Percentiles rank a stretch among this genome's conserved stretches.
Evolutionary conservation across 2,329 filamentous ascomycete species (phyloP).

Genomic region (Fusarium sp.): DNA sequence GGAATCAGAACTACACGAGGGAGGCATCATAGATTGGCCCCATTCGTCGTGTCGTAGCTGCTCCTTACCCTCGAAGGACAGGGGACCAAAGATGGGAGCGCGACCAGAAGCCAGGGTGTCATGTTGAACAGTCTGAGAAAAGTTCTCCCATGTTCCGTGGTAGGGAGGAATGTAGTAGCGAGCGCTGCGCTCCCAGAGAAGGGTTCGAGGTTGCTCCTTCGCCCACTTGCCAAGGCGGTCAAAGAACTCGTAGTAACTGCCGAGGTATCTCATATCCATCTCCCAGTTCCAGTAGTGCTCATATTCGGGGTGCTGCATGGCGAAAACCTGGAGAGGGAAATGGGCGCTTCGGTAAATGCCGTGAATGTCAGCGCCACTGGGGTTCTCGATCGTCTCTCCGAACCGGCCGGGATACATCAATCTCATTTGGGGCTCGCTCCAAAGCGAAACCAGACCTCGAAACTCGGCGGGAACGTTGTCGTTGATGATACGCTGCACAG

Average conservation of each 20-base stretch:
- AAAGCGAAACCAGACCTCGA: constrained; percentile 81
- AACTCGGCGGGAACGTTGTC: constrained; percentile 77
- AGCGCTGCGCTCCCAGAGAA: constrained; percentile 81
- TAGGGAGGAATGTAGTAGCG: constrained; percentile 80
- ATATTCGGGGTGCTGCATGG: constrained; percentile 71
- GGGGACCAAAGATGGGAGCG: constrained; percentile 76
- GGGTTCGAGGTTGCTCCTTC: constrained; percentile 72
- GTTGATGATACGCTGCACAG: constrained; percentile 77
- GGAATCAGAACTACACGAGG: constrained; percentile 64
- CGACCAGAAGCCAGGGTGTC: constrained; percentile 65
- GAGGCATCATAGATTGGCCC: constrained; percentile 64
- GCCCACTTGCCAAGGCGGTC: constrained; percentile 75
- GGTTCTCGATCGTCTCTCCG: constrained; percentile 73
- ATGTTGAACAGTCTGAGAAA: constrained; percentile 71
- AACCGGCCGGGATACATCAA: constrained; percentile 79
- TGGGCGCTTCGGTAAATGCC: constrained; percentile 76
- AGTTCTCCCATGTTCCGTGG: constrained; percentile 79
- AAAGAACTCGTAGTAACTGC: constrained; percentile 79
- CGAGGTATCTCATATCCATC: constrained; percentile 73
- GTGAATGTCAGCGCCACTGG: constrained; percentile 68
- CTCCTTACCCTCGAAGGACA: constrained; percentile 60
- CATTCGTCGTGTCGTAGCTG: constrained; percentile 63
- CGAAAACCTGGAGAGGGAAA: constrained; percentile 72
- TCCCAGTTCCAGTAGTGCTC: constrained; percentile 78
- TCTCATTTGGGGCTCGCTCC: constrained; percentile 87